Base-by-base conservation (phyloP, 2,329 filamentous ascomycete species). In the Fusarium continuum region DNA sequence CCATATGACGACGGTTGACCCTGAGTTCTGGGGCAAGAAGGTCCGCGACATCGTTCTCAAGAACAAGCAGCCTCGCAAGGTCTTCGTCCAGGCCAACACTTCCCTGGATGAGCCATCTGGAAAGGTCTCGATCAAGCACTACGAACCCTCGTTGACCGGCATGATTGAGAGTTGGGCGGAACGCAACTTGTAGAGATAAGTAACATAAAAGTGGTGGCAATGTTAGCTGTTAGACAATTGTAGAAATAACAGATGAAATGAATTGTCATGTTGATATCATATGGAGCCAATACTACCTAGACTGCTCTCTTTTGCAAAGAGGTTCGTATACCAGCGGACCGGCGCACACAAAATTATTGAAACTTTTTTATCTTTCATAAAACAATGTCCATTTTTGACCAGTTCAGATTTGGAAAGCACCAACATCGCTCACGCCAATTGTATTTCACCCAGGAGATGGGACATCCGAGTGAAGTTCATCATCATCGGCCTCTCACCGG, bases 11-110 rank as follows among this genome's bases (percentile, higher is more conserved):
- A 81, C 84, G 20, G 93, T 97, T 19, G 91, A 91, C 55, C 78
- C 87, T 47, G 89, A 91, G 32, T 97, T 91, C 80, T 97, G 92
- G 85, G 92, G 90, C 51, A 87, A 85, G 64, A 90, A 89, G 78
- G 86, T 97, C 22, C 84, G 94, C 53, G 86, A 90, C 40, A 85
- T 91, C 58, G 91, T 94, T 20, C 77, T 94, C 35, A 82, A 83
- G 69, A 91, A 91, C 77, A 92, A 92, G 79, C 90, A 91, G 77
- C 91, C 91, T n/a, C 81, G 91, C 57, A 93, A 93, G 81, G 89
- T 97, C 38, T 97, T 96, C 79, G 92, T 97, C 49, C 93, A 97
- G 80, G 92, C 92, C 57, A 98, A 96, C 76, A 97, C 94, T 1
- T 84, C 88, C 53, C 73, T 95, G 34, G 86, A 90, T 61, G 83